Evolutionary conservation across 257 asterid species (phyloP), one percentile per base, ranked within the genome.

Genomic region (Linaria vulgaris): DNA sequence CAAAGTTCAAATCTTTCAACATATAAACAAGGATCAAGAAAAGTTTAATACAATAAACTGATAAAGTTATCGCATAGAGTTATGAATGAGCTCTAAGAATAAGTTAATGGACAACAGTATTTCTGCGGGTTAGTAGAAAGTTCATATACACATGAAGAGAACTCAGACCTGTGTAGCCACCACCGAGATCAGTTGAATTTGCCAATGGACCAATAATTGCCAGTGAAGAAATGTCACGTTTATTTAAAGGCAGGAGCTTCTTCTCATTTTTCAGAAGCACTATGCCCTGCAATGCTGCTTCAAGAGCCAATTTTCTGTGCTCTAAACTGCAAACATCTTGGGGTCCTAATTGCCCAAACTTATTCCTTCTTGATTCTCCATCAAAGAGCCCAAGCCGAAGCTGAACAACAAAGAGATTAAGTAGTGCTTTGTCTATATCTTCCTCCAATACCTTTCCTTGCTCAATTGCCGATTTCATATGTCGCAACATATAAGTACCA

Each of bases 201-300:
- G 94, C 88, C 80, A 92, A 46, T 1, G 97, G 96, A 16, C 99
- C 97, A 25, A 92, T 78, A 15, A 92, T 64, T 37, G 99, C 96
- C 52, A 89, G 71, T 41, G 96, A 85, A 53, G 94, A 75, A 38
- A 85, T 63, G 7, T 43, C 24, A 43, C 61, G 77, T 69, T 72
- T 78, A 54, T 82, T 45, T 41, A 88, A 76, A 46, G 99, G 99
- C 38, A 92, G 74, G 69, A 82, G 66, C 52, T 82, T 80, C 48
- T 73, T 63, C 67, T 82, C 82, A 45, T 89, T 92, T 72, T 92
- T 89, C 50, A 89, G 85, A 74, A 92, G 97, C 64, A 92, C 99
- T 56, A 83, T 85, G 11, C 99, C 97, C 86, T 92, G 96, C 65
- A 59, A 76, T 39, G 88, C 83, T 10, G 99, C 95, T 74, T 89